phyloP scores from a whole-genome alignment of 75 land plant species.

The Isoetes taiwanensis region DNA sequence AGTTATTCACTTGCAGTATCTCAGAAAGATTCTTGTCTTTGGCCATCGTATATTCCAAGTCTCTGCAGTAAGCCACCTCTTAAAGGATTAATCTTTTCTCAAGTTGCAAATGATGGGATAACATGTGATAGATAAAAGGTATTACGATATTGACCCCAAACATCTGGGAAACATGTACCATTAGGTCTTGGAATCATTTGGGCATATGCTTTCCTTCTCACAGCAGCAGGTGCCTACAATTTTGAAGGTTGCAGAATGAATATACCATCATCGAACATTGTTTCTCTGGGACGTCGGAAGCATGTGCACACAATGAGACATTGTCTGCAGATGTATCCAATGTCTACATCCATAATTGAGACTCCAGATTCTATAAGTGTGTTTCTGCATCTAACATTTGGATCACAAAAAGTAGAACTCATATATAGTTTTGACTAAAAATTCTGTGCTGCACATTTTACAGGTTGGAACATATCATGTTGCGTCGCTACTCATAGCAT shows the following conservation, averaged over 20 bases:
- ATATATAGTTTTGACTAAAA: too few species aligned
- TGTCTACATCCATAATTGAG: not conserved
- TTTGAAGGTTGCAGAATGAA: constrained; percentile 3
- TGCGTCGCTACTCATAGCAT: not conserved
- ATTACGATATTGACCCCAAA: too few species aligned
- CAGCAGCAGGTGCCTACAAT: constrained; percentile 1
- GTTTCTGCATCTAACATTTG: too few species aligned
- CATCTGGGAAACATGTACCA: not conserved
- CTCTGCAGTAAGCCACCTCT: not conserved
- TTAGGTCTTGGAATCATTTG: constrained; percentile 3
- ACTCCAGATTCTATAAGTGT: not conserved
- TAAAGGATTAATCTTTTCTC: too few species aligned
- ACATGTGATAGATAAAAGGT: too few species aligned
- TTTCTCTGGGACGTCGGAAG: not conserved
- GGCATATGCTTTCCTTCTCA: constrained; percentile 3
- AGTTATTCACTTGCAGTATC: not conserved
- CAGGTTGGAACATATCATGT: constrained; percentile 8
- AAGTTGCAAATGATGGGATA: too few species aligned
- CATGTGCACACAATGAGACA: constrained; percentile 4
- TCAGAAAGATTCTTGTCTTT: not conserved
- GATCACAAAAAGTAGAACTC: too few species aligned
- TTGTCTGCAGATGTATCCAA: not conserved
- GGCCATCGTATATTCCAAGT: not conserved
- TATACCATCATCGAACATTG: not conserved
- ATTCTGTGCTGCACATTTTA: too few species aligned